Evolutionary conservation across 2,329 filamentous ascomycete species (phyloP).

Genomic region (Juglanconis oblonga): DNA sequence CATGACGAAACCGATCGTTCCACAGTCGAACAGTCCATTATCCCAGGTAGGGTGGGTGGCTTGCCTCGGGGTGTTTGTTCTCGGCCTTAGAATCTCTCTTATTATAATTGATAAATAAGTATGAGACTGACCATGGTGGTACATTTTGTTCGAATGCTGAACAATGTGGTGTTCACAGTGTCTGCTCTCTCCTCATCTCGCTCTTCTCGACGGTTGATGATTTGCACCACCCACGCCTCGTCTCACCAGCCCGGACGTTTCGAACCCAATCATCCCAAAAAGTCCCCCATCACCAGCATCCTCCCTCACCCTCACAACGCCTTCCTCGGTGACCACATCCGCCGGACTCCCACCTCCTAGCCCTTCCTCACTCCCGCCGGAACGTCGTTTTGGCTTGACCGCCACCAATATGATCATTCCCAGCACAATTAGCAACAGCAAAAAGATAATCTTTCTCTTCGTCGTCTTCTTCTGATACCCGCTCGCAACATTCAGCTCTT

Average conservation of each 20-base stretch:
- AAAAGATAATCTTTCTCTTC: constrained; percentile 87
- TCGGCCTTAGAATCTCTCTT: background rate
- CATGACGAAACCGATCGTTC: no score
- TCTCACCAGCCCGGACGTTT: background rate
- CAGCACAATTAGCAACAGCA: constrained; percentile 80
- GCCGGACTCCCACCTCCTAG: background rate
- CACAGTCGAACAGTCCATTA: no score
- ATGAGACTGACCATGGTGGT: background rate
- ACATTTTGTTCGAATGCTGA: background rate
- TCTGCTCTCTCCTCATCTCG: background rate
- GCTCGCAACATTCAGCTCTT: constrained; percentile 83
- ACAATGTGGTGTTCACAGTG: background rate
- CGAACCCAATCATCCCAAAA: background rate
- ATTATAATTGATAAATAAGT: background rate
- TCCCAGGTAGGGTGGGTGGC: no score
- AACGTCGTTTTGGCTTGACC: constrained; percentile 65
- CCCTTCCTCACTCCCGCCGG: background rate
- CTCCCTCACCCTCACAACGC: background rate
- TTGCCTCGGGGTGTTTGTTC: no score
- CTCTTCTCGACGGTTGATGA: background rate
- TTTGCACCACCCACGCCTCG: background rate
- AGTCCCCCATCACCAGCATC: background rate
- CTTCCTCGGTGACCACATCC: background rate
- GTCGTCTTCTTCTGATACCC: constrained; percentile 85
- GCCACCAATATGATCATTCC: constrained; percentile 83